Evolutionary conservation across 305 asterid genomes (phyloP), one percentile per base, ranked within the genome.

Genomic region (Rubia peregrina): DNA sequence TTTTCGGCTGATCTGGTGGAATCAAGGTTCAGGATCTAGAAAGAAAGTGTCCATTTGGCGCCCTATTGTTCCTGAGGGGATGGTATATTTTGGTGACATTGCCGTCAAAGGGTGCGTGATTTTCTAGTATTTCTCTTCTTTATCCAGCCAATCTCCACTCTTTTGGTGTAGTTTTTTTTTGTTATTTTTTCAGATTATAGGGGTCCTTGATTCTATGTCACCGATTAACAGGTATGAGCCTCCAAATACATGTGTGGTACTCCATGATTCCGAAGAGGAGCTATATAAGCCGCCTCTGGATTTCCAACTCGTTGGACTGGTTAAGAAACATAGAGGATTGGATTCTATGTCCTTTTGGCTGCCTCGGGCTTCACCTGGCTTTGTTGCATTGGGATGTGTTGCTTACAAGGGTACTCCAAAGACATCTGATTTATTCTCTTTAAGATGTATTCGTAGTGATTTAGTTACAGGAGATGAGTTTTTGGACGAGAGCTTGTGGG

Each of bases 361-460:
- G 89, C 98, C 98, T 71, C 97, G 89, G 84, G 95, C 98, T 78
- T 95, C 98, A 55, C 95, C 96, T 65, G 97, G 98, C 67, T 93
- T 86, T 83, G 92, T 87, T 76, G 74, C 97, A 70, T 76, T 93
- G 75, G 98, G 98, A 71, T 93, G 96, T 86, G 77, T 91, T 77
- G 95, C 95, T 57, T 83, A 85, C 81, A 93, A 85, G 81, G 95
- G 97, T 69, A 79, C 78, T 7, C 97, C 97, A 62, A 91, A 86
- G 81, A 81, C 70, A 75, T 86, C 98, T 70, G 98, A 89, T 80
- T 83, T 89, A 74, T 66, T 68, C 83, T 88, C 92, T 76, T 81
- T 93, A 72, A 86, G 96, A 88, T 93, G 97, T 80, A 86, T 89
- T 77, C 98, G 98, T 41, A 82, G 86, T 79, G 96, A 91, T 83